A percentile compares a stretch with the other conserved stretches of the same genome.
Evolutionary conservation across 768 basidiomycete genomes (phyloP).

Genomic region (Trametes villosa): DNA sequence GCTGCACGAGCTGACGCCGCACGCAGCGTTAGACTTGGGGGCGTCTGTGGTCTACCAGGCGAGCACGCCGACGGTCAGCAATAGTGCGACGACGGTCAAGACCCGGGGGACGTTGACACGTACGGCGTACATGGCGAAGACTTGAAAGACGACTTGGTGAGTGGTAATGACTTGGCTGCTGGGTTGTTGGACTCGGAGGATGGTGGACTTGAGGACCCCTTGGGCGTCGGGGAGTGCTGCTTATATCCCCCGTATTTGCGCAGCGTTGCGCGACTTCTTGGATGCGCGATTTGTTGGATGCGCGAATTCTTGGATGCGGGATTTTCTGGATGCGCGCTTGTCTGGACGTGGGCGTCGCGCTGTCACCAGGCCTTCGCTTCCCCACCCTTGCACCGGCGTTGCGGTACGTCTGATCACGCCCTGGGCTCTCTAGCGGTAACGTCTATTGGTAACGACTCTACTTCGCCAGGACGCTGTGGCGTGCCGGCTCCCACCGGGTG

Average conservation of each 20-base stretch:
- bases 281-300: conserved; percentile 15
- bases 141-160: background rate
- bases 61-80: conserved; percentile 1
- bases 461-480: conserved; percentile 2
- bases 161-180: no score
- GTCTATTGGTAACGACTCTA: background rate
- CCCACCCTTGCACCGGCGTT: conserved; percentile 1
- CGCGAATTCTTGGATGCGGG: no score
- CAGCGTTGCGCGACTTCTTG: background rate
- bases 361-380: conserved; percentile 2
- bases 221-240: background rate
- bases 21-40: conserved; percentile 51
- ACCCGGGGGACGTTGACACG: conserved; percentile 1
- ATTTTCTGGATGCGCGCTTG: conserved; percentile 17
- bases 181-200: conserved; percentile 13
- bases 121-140: conserved; percentile 25
- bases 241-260: conserved; percentile 23
- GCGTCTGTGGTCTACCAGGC: conserved; percentile 26
- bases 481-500: background rate
- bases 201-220: conserved; percentile 10
- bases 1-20: conserved; percentile 52
- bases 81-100: background rate
- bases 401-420: conserved; percentile 12
- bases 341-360: conserved; percentile 11
- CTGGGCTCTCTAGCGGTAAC: no score